Conservation (phyloP, 2,329 filamentous ascomycete genomes). For the Aspergillus jensenii region DNA sequence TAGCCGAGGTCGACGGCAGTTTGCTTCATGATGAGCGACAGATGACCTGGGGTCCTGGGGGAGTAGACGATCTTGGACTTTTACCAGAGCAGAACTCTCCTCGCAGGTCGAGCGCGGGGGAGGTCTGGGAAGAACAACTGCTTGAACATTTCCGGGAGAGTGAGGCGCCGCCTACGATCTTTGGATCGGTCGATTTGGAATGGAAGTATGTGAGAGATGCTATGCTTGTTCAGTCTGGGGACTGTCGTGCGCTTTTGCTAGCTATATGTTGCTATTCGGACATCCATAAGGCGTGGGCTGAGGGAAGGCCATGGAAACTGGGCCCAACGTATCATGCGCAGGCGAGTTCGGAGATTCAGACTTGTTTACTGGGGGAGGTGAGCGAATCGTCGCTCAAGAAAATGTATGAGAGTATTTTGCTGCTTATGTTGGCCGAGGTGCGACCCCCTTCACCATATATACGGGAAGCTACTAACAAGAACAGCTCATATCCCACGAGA, state of each 20-base stretch:
- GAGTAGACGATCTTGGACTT: neutral
- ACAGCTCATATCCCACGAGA: constrained; percentile 30
- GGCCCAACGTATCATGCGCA: constrained; percentile 31
- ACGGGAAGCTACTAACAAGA: neutral
- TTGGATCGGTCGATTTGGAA: constrained; percentile 31
- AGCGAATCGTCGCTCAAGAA: constrained; percentile 23
- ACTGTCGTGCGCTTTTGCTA: constrained; percentile 27
- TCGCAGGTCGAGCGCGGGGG: neutral
- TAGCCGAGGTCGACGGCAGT: neutral
- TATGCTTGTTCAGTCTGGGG: constrained; percentile 25
- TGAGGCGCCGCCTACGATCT: constrained; percentile 32
- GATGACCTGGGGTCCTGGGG: constrained; percentile 7
- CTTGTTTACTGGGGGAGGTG: constrained; percentile 27
- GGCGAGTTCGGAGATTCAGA: constrained; percentile 31
- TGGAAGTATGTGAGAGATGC: constrained; percentile 32
- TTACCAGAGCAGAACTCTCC: neutral
- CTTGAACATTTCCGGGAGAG: constrained; percentile 28
- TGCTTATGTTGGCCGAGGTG: constrained; percentile 39
- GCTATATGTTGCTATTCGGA: constrained; percentile 37
- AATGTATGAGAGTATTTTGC: constrained; percentile 30
- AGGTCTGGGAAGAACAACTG: constrained; percentile 27
- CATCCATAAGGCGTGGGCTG: constrained; percentile 26
- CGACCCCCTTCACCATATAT: neutral
- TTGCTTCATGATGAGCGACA: constrained; percentile 6
- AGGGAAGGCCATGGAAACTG: constrained; percentile 28